These are phyloP conservation scores for Mangifera indica DNA, from an alignment of 345 rosid species.

Conservation along the genomic window DNA sequence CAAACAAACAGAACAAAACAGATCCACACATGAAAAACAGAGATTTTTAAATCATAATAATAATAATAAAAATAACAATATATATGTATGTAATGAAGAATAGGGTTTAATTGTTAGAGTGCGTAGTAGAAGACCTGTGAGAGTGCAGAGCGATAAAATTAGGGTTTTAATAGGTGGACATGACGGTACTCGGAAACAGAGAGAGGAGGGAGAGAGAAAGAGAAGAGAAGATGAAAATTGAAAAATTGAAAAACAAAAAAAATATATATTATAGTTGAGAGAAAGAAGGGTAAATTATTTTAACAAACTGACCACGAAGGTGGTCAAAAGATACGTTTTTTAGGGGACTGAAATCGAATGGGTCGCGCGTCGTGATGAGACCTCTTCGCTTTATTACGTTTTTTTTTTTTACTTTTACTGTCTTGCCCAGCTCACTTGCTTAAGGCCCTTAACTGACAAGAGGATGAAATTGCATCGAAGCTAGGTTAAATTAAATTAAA, in stretches of 20 bases:
- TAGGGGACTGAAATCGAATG: constrained; percentile 46
- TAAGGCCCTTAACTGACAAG: too few relatives aligned
- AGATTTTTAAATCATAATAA: background rate
- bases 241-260: background rate
- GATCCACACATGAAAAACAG: constrained; percentile 23
- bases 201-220: constrained; percentile 6
- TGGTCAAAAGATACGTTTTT: constrained; percentile 59
- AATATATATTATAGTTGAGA: background rate
- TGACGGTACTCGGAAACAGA: constrained; percentile 30
- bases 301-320: constrained; percentile 30
- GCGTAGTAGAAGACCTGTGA: constrained; percentile 19
- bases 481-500: too few relatives aligned
- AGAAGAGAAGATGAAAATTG: background rate
- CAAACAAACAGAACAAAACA: constrained; percentile 22
- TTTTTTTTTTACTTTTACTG: background rate
- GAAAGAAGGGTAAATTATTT: constrained; percentile 14
- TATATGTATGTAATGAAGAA: background rate
- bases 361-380: constrained; percentile 22
- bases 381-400: constrained; percentile 17
- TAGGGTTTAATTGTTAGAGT: constrained; percentile 22
- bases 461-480: too few relatives aligned
- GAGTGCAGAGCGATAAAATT: constrained; percentile 32
- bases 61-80: background rate
- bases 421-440: background rate
- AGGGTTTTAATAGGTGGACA: constrained; percentile 74